Percentiles rank a stretch among this genome's conserved stretches.
Conservation (phyloP, 768 basidiomycete genomes). For the Boletus vermiculosoides region DNA sequence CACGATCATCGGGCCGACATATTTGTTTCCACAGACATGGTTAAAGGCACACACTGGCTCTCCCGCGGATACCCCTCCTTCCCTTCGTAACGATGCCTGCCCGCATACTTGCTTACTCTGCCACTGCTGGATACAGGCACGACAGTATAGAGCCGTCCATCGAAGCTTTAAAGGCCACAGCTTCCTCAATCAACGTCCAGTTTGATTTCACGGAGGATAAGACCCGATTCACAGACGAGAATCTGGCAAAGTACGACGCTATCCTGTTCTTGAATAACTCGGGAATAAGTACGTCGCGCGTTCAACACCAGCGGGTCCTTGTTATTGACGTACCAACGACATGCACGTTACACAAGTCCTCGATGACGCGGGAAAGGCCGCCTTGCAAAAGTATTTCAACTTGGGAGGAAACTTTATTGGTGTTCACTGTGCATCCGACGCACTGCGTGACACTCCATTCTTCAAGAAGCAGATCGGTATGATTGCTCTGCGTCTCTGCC, state of each 20-base stretch:
- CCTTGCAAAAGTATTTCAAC: constrained; percentile 64
- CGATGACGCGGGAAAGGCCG: constrained; percentile 54
- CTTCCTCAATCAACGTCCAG: constrained; percentile 44
- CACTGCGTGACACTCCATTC: constrained; percentile 54
- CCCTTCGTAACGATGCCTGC: constrained; percentile 22
- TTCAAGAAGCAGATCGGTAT: constrained; percentile 58
- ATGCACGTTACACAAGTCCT: constrained; percentile 49
- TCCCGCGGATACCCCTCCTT: not conserved
- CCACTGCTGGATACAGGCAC: constrained; percentile 63
- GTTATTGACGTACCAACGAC: not conserved
- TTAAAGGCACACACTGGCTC: not conserved
- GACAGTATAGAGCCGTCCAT: constrained; percentile 76
- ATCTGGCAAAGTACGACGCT: constrained; percentile 57
- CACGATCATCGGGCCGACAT: not conserved
- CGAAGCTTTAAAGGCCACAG: constrained; percentile 47
- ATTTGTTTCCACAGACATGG: not conserved
- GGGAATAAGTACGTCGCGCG: constrained; percentile 55
- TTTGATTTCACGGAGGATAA: constrained; percentile 70
- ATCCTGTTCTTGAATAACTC: constrained; percentile 69
- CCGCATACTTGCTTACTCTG: constrained; percentile 58
- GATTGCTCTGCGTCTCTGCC: not conserved
- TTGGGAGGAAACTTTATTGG: constrained; percentile 70
- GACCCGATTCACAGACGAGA: constrained; percentile 51
- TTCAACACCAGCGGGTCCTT: not conserved
- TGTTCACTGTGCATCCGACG: constrained; percentile 65